Conservation (phyloP, 768 basidiomycete species). For the Phlebiopsis gigantea region DNA sequence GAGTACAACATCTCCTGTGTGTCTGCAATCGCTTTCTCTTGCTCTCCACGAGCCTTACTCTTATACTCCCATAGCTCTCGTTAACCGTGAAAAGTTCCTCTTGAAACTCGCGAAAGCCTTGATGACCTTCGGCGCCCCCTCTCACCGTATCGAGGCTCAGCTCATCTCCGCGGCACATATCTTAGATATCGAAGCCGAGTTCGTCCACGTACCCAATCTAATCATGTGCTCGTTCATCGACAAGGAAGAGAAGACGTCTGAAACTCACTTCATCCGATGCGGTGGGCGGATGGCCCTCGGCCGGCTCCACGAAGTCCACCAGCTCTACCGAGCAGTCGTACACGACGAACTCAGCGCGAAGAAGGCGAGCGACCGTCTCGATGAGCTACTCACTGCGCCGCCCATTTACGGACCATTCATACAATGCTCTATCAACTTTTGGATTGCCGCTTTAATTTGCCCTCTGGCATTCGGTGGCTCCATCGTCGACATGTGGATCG, state of each 20-base stretch:
- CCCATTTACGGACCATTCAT: conserved; percentile 59
- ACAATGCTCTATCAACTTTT: conserved; percentile 64
- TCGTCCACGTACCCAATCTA: conserved; percentile 74
- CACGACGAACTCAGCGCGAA: conserved; percentile 87
- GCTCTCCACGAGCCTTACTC: not conserved
- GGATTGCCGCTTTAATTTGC: conserved; percentile 69
- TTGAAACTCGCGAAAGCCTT: conserved; percentile 79
- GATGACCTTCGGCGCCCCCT: conserved; percentile 88
- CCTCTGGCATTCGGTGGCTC: conserved; percentile 83
- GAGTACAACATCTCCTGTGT: conserved; percentile 70
- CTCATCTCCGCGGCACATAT: conserved; percentile 82
- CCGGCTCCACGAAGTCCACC: conserved; percentile 76
- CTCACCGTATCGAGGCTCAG: conserved; percentile 89
- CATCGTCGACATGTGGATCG: conserved; percentile 76
- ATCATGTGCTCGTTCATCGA: conserved; percentile 86
- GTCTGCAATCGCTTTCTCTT: conserved; percentile 21
- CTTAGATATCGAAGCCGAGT: conserved; percentile 86
- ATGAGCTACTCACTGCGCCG: conserved; percentile 53
- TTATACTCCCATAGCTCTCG: conserved; percentile 47
- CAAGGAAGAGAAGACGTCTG: conserved; percentile 75
- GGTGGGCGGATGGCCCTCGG: conserved; percentile 73
- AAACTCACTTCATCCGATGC: conserved; percentile 84
- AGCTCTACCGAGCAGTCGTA: conserved; percentile 79
- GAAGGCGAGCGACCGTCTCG: conserved; percentile 57
- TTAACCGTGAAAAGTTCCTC: conserved; percentile 78